These are phyloP conservation scores for Erythrobasidium hasegawianum DNA, from an alignment of 1,284 basidiomycete species.

Conservation along the genomic window DNA sequence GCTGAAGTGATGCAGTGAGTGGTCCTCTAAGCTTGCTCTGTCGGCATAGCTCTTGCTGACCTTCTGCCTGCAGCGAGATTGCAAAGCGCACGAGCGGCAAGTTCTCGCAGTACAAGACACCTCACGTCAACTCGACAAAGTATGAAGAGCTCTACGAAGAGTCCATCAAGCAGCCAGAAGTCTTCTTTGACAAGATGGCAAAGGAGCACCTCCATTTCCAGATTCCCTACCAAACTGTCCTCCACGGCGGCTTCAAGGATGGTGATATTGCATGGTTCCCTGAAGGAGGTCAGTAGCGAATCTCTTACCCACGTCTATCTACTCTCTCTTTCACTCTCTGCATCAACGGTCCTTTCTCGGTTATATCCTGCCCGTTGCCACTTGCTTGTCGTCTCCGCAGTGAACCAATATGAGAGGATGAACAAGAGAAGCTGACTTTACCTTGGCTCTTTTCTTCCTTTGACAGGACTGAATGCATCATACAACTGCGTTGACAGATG, in stretches of 20 bases:
- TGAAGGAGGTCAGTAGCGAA: slow-evolving; percentile 47
- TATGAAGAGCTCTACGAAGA: slow-evolving; percentile 43
- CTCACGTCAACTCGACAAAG: slow-evolving; percentile 69
- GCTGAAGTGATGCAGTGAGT: too few species aligned
- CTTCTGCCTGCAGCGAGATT: slow-evolving; percentile 19
- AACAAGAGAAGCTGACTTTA: not conserved
- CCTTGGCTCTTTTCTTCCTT: slow-evolving; percentile 1
- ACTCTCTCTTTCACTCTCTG: not conserved
- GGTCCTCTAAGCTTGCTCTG: too few species aligned
- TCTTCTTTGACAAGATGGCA: slow-evolving; percentile 86
- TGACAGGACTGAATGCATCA: slow-evolving; percentile 58
- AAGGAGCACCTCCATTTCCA: slow-evolving; percentile 82
- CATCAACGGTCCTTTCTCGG: not conserved
- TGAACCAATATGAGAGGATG: too few species aligned
- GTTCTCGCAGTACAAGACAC: slow-evolving; percentile 63
- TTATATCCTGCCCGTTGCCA: not conserved
- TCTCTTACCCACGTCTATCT: too few species aligned
- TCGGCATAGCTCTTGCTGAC: too few species aligned
- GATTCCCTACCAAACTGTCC: slow-evolving; percentile 82
- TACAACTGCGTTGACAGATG: slow-evolving; percentile 98
- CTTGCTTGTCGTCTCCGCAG: not conserved
- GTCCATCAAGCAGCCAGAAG: slow-evolving; percentile 60
- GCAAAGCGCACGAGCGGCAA: slow-evolving; percentile 47
- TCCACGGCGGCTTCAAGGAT: slow-evolving; percentile 74
- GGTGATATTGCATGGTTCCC: slow-evolving; percentile 92